Base-by-base conservation (phyloP, 2,329 filamentous ascomycete genomes). In the Fusarium acutatum region DNA sequence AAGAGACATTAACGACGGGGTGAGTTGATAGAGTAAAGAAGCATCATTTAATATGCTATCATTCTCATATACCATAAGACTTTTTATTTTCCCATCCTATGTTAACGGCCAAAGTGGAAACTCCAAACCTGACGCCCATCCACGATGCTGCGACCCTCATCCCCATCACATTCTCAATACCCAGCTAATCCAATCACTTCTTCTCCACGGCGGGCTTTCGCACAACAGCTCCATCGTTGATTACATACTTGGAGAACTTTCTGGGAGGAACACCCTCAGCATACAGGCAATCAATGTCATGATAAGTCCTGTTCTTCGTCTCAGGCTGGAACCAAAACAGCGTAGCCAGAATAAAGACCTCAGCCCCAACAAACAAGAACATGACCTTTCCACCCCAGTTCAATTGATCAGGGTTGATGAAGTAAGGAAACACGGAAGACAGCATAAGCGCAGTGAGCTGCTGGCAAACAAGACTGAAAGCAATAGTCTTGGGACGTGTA, bases 321-420 rank as follows among this genome's bases (percentile, higher is more conserved):
- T 82, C 81, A 8, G 81, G 81, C 67, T 82, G 81, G 64, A 82
- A 77, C 71, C 80, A 80, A 35, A 78, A 82, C 6, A 82, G 66
- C 1, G 53, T 66, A 3, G 60, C 69, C 11, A 82, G 75, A 26
- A 82, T 81, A 32, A 82, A 74, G 3, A 81, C 60, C 70, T 82
- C 81, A 2, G 80, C 80, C 1, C 69, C 80, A 10, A 81, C 81
- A 57, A 82, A 82, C 30, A 82, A 22, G 50, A 82, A 82, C 79
- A 82, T 82, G 64, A 82, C 74, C 67, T 79, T 83, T 37, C 81
- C 81, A 0, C 81, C 81, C 81, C 81, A 82, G 63, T 83, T 82
- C 5, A 82, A 61, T 59, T 82, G 78, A 61, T 82, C 79, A 0
- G 81, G 81, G 71, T 82, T 82, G 69, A 83, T 82, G 37, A 82